A percentile compares a stretch with the other conserved stretches of the same genome.
These are phyloP conservation scores for Gamarada debralockiae DNA, from an alignment of 495 filamentous ascomycete species.

Conservation along the genomic window DNA sequence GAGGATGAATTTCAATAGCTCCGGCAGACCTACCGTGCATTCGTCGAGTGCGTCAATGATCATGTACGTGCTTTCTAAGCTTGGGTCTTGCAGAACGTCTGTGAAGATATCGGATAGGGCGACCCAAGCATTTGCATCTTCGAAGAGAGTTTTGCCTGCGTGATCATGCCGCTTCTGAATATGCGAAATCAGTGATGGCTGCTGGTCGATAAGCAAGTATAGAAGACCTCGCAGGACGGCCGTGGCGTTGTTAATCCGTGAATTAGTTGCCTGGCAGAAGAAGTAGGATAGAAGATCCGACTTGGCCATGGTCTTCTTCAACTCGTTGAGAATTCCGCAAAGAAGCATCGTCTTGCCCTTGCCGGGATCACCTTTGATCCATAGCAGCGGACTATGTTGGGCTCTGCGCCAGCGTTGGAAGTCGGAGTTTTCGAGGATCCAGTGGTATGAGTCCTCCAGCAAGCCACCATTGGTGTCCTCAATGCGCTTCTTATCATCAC, in stretches of 20 bases:
- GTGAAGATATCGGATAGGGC: slow-evolving; percentile 28
- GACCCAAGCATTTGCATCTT: slow-evolving; percentile 28
- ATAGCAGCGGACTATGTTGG: too few species aligned
- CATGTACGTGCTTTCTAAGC: slow-evolving; percentile 23
- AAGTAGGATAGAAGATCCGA: slow-evolving; percentile 25
- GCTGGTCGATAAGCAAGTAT: slow-evolving; percentile 28
- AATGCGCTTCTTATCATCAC: slow-evolving; percentile 28
- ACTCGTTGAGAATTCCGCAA: slow-evolving; percentile 31
- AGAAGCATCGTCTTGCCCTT: too few species aligned
- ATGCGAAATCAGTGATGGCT: slow-evolving; percentile 31
- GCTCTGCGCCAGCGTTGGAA: too few species aligned
- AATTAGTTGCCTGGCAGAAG: slow-evolving; percentile 40
- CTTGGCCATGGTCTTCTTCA: slow-evolving; percentile 37
- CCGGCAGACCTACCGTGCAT: slow-evolving; percentile 25
- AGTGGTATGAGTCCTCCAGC: too few species aligned
- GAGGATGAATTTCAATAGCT: slow-evolving; percentile 15
- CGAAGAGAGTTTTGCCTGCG: slow-evolving; percentile 27
- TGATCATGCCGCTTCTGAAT: slow-evolving; percentile 29
- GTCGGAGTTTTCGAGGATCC: too few species aligned
- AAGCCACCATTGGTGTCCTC: too few species aligned
- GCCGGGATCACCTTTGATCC: too few species aligned
- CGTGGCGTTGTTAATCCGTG: slow-evolving; percentile 28
- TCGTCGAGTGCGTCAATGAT: slow-evolving; percentile 50
- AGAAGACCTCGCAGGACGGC: slow-evolving; percentile 33
- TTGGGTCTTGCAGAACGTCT: slow-evolving; percentile 30